Conservation (phyloP, 805 yeast species). For the Kodamaea neixiangensis region DNA sequence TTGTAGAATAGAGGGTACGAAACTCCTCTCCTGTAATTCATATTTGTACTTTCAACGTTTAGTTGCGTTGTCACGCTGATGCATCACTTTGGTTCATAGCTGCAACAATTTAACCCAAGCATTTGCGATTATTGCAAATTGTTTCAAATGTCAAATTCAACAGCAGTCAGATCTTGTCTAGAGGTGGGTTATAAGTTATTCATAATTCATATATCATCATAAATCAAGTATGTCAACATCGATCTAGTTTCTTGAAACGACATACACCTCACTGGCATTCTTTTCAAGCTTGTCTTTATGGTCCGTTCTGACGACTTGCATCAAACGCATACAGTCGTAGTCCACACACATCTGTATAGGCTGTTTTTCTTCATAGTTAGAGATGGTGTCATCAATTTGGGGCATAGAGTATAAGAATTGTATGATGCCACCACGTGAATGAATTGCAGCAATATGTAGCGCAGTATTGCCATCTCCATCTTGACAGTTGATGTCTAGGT, state of each 20-base stretch:
- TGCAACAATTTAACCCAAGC: no score
- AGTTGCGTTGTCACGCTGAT: no score
- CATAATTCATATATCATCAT: not conserved
- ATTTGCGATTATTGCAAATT: no score
- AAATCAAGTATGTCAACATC: no score
- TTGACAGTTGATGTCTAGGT: constrained; percentile 62
- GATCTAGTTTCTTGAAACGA: not conserved
- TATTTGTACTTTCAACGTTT: no score
- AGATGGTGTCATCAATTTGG: not conserved
- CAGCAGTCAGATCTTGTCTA: no score
- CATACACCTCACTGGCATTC: constrained; percentile 2
- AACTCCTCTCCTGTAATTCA: no score
- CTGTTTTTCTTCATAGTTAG: not conserved
- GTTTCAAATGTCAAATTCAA: not conserved
- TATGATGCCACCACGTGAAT: not conserved
- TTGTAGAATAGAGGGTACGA: no score
- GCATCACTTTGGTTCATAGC: no score
- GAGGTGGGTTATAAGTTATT: not conserved
- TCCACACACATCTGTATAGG: not conserved
- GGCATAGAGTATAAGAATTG: not conserved
- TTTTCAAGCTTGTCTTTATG: not conserved
- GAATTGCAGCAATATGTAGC: constrained; percentile 76
- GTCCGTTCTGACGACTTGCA: not conserved
- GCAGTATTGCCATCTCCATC: constrained; percentile 96
- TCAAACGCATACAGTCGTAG: not conserved